These are phyloP conservation scores for Podaxis sp. DNA, from an alignment of 768 basidiomycete genomes.

Conservation along the genomic window DNA sequence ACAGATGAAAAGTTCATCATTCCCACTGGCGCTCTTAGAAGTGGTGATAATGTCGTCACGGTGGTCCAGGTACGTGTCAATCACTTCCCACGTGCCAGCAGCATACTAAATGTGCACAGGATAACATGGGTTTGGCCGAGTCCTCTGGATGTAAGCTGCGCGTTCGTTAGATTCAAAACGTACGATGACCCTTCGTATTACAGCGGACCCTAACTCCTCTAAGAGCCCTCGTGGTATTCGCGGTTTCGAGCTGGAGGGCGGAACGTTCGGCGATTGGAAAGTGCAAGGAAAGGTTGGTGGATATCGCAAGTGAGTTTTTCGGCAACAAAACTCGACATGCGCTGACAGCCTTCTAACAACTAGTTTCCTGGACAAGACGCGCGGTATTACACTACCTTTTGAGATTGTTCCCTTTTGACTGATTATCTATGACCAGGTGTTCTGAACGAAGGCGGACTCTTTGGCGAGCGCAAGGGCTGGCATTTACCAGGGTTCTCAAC, in stretches of 20 bases:
- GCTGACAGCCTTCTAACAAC: background rate
- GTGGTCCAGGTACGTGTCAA: conserved; percentile 56
- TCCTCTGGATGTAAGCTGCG: conserved; percentile 34
- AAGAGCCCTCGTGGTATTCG: conserved; percentile 78
- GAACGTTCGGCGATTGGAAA: conserved; percentile 60
- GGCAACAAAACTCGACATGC: background rate
- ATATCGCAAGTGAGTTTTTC: conserved; percentile 47
- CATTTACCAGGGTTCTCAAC: conserved; percentile 70
- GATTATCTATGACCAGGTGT: conserved; percentile 31
- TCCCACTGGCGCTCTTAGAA: conserved; percentile 45
- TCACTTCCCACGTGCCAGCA: background rate
- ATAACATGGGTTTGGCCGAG: conserved; percentile 78
- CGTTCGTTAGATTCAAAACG: background rate
- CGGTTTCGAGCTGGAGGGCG: conserved; percentile 65
- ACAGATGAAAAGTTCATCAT: conserved; percentile 65
- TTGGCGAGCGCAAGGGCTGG: conserved; percentile 70
- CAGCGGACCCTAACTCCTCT: conserved; percentile 44
- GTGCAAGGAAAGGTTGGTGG: conserved; percentile 78
- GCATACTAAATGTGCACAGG: conserved; percentile 31
- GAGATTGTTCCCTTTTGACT: background rate
- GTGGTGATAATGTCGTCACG: conserved; percentile 71
- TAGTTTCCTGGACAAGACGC: conserved; percentile 71
- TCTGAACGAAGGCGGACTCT: conserved; percentile 69
- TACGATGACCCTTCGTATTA: background rate
- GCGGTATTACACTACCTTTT: conserved; percentile 27